These are phyloP conservation scores for Pestalotiopsis fici DNA, from an alignment of 2,329 filamentous ascomycete genomes.

Conservation along the genomic window DNA sequence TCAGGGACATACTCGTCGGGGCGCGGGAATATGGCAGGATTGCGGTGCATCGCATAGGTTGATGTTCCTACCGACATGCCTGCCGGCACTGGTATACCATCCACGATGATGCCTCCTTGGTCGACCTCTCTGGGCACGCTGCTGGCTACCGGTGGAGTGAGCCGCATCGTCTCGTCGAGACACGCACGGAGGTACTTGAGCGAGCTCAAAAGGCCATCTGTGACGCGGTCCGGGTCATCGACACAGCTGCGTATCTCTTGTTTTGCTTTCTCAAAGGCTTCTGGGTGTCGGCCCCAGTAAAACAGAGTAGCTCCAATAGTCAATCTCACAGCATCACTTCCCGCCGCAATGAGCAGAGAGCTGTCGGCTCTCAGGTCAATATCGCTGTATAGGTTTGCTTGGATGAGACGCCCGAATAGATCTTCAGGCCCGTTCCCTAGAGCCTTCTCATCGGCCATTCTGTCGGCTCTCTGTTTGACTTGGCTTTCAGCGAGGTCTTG, in stretches of 20 bases:
- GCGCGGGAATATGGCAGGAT: neutral
- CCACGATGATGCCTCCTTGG: neutral
- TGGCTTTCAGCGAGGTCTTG: slow-evolving; percentile 6
- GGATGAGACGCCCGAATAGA: slow-evolving; percentile 6
- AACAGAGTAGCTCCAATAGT: neutral
- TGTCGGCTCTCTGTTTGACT: neutral
- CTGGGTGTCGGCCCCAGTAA: neutral
- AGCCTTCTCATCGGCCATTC: neutral
- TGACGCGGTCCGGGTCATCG: neutral
- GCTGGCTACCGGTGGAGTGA: neutral
- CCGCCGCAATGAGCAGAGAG: slow-evolving; percentile 8
- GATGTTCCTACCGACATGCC: slow-evolving; percentile 1
- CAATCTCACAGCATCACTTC: slow-evolving; percentile 6
- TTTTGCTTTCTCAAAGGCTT: neutral
- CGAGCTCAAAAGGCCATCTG: neutral
- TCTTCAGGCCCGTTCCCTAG: neutral
- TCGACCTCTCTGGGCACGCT: neutral
- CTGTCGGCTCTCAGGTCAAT: slow-evolving; percentile 9
- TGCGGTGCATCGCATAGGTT: neutral
- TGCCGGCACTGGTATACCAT: neutral
- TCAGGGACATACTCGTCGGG: neutral
- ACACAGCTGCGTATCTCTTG: neutral
- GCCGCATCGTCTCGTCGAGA: slow-evolving; percentile 3
- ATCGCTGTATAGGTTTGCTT: slow-evolving; percentile 7
- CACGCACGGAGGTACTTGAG: slow-evolving; percentile 2